phyloP scores from a whole-genome alignment of 2,329 filamentous ascomycete genomes.

The Lanzia echinophila region DNA sequence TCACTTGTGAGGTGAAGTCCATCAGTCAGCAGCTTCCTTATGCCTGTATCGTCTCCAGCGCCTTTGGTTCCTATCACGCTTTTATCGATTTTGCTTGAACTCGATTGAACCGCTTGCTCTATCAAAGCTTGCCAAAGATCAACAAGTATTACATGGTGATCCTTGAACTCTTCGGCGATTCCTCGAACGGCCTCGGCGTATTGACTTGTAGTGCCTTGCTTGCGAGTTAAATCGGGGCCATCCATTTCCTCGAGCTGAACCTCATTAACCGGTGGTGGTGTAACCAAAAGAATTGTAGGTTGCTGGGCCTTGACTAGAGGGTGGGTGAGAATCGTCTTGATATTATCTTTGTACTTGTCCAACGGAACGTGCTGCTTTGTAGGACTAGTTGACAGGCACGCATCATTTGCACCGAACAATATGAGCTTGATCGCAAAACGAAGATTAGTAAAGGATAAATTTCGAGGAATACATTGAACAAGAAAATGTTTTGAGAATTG shows the following conservation, averaged over 20 bases:
- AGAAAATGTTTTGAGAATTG: neutral
- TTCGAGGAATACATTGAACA: neutral
- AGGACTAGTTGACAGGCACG: slow-evolving; percentile 51
- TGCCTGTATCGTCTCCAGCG: slow-evolving; percentile 15
- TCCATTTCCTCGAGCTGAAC: slow-evolving; percentile 31
- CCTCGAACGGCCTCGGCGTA: slow-evolving; percentile 57
- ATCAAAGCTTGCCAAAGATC: slow-evolving; percentile 79
- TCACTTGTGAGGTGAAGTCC: slow-evolving; percentile 28
- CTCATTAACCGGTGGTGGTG: slow-evolving; percentile 73
- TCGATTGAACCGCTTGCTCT: slow-evolving; percentile 54
- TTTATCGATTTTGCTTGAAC: slow-evolving; percentile 27
- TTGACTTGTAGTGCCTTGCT: slow-evolving; percentile 51
- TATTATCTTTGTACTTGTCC: slow-evolving; percentile 65
- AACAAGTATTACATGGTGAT: slow-evolving; percentile 50
- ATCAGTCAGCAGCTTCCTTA: slow-evolving; percentile 20
- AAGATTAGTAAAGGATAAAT: neutral
- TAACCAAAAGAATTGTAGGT: slow-evolving; percentile 68
- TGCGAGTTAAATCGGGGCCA: slow-evolving; percentile 43
- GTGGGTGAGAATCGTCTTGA: slow-evolving; percentile 66
- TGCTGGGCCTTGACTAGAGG: slow-evolving; percentile 61
- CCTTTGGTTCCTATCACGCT: slow-evolving; percentile 17
- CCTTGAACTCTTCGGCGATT: slow-evolving; percentile 30
- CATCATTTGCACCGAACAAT: slow-evolving; percentile 88
- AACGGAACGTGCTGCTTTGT: slow-evolving; percentile 72
- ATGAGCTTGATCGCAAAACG: slow-evolving; percentile 35